phyloP scores from a whole-genome alignment of 441 rosid genomes.

The Corymbia citriodora region DNA sequence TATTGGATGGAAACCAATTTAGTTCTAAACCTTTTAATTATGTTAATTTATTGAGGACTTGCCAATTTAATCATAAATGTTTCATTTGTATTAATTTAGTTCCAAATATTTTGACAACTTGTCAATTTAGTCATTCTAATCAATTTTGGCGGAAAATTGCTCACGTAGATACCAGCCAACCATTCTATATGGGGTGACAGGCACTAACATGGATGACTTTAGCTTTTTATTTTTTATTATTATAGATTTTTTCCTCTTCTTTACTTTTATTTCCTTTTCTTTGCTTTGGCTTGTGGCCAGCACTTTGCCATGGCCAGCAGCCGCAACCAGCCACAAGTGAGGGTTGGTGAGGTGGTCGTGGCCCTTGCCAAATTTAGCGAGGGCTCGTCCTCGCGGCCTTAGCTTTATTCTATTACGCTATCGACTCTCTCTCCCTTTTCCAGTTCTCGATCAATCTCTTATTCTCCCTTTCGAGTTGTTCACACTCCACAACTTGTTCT shows the following conservation, averaged over 20 bases:
- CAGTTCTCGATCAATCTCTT: neutral
- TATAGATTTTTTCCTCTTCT: too few relatives aligned
- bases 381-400: neutral
- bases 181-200: neutral
- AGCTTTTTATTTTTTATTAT: neutral
- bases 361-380: neutral
- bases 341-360: neutral
- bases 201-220: neutral
- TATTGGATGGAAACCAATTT: too few relatives aligned
- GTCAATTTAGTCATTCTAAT: too few relatives aligned
- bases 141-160: too few relatives aligned
- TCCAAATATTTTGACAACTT: too few relatives aligned
- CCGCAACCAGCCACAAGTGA: too few relatives aligned
- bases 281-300: neutral
- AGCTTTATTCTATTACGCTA: neutral
- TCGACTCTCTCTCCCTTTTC: neutral
- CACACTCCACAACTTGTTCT: neutral
- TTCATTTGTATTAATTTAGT: neutral
- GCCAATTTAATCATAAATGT: too few relatives aligned
- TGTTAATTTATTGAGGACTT: too few relatives aligned
- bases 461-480: neutral
- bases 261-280: too few relatives aligned
- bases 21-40: too few relatives aligned
- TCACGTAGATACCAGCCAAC: too few relatives aligned
- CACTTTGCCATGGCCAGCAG: too few relatives aligned